A percentile compares a stretch with the other conserved stretches of the same genome.
These are phyloP conservation scores for Triangularia verruculosa DNA, from an alignment of 2,329 filamentous ascomycete species.

Conservation along the genomic window DNA sequence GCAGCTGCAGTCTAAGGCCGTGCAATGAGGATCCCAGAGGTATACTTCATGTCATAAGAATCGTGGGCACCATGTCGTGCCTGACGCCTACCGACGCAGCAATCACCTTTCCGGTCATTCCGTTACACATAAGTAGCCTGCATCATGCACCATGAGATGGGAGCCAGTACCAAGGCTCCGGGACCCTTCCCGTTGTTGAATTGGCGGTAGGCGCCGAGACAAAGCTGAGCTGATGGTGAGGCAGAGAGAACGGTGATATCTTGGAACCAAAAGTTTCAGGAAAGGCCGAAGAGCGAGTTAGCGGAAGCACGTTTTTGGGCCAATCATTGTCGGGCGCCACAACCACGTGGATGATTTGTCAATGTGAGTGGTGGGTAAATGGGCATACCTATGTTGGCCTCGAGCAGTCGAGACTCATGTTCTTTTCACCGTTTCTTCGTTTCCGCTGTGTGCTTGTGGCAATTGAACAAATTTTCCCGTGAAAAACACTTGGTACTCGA, in stretches of 20 bases:
- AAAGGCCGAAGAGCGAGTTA: background rate
- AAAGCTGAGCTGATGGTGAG: background rate
- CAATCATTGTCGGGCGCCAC: background rate
- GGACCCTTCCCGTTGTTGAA: background rate
- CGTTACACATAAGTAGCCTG: background rate
- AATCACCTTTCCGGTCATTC: background rate
- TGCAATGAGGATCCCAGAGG: background rate
- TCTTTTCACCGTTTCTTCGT: background rate
- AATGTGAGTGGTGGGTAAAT: background rate
- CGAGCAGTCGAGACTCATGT: background rate
- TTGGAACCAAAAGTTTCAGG: background rate
- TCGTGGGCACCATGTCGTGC: background rate
- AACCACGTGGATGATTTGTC: background rate
- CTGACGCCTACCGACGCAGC: background rate
- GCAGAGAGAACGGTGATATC: background rate
- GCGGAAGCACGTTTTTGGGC: background rate
- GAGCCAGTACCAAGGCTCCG: background rate
- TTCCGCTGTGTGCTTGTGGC: background rate
- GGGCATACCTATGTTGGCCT: background rate
- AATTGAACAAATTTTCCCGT: background rate
- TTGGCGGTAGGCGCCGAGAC: background rate
- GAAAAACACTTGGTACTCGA: background rate
- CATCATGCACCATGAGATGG: background rate
- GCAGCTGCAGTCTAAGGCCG: background rate
- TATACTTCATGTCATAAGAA: background rate